Evolutionary conservation across 2,329 filamentous ascomycete species (phyloP), one percentile per base, ranked within the genome.

Genomic region (Ophiostoma triangulosporum): DNA sequence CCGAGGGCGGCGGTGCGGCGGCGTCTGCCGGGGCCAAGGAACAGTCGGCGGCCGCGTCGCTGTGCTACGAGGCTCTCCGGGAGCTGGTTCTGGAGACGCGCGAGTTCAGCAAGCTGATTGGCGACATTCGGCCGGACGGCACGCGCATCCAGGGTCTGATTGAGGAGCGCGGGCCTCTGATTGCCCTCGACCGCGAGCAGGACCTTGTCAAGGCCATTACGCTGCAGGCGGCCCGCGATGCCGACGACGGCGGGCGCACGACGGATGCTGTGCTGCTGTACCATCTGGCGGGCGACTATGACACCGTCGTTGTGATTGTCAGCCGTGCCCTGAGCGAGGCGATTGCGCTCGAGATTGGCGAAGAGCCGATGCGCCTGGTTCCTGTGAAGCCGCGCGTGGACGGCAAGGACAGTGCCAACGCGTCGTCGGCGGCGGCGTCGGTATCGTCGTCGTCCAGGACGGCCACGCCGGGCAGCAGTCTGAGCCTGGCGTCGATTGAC

Each of bases 71-170:
- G 67, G 91, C 89, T 6, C 74, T 98, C 54, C 86, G 90, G 33
- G 93, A 97, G 68, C 81, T 97, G 54, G 89, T 96, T 26, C 76
- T 98, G n/a, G 93, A 98, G 70, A 95, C 90, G 20, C 82, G 91
- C 60, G 93, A 98, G 64, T 98, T 97, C 68, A 91, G 90, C 63
- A 86, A 88, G 63, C 74, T 98, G 14, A 81, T 98, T 49, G 93
- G 94, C 52, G 94, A 98, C 65, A 89, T 98, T 61, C 80, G 83
- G 56, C 80, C 81, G 1, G 88, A 97, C 64, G 93, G 93, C 22
- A 83, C 81, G 57, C 84, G 90, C 56, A 88, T 95, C 60, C 81
- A 80, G 55, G 93, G 93, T 51, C 80, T 88, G 26, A 90, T 98
- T 58, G 90, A 97, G 68, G 80, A 89, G 63, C 86, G 91, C 35